A percentile compares a stretch with the other conserved stretches of the same genome.
Evolutionary conservation across 176 grass and related monocot genomes (phyloP).

Genomic region (Ampelocalamus luodianensis): DNA sequence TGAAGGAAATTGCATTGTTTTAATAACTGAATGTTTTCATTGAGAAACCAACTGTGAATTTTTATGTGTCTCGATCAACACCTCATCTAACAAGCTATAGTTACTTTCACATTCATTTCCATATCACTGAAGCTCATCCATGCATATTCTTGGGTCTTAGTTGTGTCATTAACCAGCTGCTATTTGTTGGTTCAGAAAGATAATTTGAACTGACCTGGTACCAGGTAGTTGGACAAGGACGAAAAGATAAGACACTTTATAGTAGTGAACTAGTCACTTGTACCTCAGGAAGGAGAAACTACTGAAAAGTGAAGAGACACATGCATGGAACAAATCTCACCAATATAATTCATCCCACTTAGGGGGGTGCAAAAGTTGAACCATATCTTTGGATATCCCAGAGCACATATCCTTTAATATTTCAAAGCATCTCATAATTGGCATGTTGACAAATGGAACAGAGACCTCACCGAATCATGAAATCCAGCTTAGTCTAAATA

Average conservation of each 20-base stretch:
- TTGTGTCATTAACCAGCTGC: not conserved
- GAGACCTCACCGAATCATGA: not conserved
- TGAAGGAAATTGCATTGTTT: no score
- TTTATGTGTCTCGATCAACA: no score
- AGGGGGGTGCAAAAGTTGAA: not conserved
- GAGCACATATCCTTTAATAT: conserved; percentile 34
- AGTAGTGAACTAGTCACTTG: not conserved
- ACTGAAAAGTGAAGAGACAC: not conserved
- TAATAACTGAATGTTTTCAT: no score
- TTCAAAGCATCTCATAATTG: conserved; percentile 59
- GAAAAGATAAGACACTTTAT: no score
- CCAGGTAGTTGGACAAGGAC: not conserved
- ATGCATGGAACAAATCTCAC: no score
- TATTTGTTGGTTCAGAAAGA: not conserved
- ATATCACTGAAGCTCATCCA: no score
- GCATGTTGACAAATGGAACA: conserved; percentile 12
- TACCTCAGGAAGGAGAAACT: not conserved
- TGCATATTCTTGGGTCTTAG: no score
- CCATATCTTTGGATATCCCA: conserved; percentile 42
- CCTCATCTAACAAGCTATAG: no score
- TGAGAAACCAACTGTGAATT: no score
- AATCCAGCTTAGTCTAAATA: conserved; percentile 10
- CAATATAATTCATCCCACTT: conserved; percentile 20
- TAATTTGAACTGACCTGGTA: not conserved
- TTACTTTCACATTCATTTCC: no score